These are phyloP conservation scores for Rhynchosporium secalis DNA, from an alignment of 2,329 filamentous ascomycete species.

Conservation along the genomic window DNA sequence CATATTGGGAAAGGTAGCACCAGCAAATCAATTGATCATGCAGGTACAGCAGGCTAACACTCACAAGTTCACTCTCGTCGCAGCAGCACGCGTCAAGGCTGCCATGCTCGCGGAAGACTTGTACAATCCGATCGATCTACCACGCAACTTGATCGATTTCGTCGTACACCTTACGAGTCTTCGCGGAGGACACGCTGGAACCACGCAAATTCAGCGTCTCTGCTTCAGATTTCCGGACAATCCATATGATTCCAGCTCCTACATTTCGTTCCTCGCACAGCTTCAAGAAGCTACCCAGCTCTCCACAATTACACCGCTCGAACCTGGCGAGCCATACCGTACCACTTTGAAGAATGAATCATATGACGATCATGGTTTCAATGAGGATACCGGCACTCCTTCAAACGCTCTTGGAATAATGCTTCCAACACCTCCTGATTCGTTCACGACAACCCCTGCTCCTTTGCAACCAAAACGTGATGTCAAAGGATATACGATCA, in stretches of 20 bases:
- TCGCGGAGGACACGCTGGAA: slow-evolving; percentile 8
- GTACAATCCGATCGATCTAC: neutral
- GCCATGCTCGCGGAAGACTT: neutral
- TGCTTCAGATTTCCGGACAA: slow-evolving; percentile 23
- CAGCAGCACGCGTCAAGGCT: slow-evolving; percentile 1
- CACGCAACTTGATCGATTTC: slow-evolving; percentile 6
- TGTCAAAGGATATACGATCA: slow-evolving; percentile 28
- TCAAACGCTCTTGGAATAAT: neutral
- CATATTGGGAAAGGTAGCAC: neutral
- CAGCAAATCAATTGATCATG: no score
- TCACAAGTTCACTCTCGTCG: neutral
- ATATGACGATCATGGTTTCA: neutral
- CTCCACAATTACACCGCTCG: slow-evolving; percentile 25
- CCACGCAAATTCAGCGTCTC: slow-evolving; percentile 12
- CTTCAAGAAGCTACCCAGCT: slow-evolving; percentile 28
- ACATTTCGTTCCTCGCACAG: slow-evolving; percentile 18
- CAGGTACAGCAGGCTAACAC: neutral
- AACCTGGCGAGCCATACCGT: slow-evolving; percentile 1
- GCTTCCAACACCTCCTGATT: neutral
- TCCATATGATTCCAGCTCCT: slow-evolving; percentile 4
- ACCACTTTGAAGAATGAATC: neutral
- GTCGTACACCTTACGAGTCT: slow-evolving; percentile 5
- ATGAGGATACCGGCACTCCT: neutral
- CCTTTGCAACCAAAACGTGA: neutral
- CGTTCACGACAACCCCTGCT: neutral